phyloP scores from a whole-genome alignment of 2,329 filamentous ascomycete genomes.

The Blastomyces emzantsi region DNA sequence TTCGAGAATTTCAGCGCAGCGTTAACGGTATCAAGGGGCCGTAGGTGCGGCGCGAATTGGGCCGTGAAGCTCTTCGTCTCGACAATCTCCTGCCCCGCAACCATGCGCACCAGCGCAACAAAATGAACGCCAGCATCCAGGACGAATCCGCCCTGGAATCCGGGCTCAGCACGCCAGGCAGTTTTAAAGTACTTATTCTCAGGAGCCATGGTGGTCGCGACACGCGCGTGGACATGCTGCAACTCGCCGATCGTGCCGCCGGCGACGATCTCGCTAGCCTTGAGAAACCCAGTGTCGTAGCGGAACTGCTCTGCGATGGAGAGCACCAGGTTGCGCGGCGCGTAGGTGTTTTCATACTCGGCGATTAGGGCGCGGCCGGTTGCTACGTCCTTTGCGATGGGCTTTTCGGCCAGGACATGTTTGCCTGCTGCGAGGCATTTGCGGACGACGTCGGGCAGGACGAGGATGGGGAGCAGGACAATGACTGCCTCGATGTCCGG shows the following conservation, averaged over 20 bases:
- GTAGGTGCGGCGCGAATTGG: conserved; percentile 43
- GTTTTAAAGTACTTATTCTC: conserved; percentile 51
- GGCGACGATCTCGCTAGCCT: conserved; percentile 38
- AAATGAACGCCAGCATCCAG: conserved; percentile 52
- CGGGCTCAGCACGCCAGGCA: conserved; percentile 47
- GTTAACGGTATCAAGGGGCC: conserved; percentile 50
- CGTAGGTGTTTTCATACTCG: conserved; percentile 42
- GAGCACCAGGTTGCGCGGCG: conserved; percentile 34
- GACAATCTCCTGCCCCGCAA: conserved; percentile 40
- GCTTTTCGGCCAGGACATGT: conserved; percentile 50
- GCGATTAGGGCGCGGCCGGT: conserved; percentile 43
- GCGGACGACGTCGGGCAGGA: conserved; percentile 45
- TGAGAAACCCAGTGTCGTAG: conserved; percentile 41
- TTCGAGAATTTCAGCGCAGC: conserved; percentile 41
- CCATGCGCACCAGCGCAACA: conserved; percentile 42
- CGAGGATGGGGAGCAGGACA: conserved; percentile 45
- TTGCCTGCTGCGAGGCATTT: conserved; percentile 44
- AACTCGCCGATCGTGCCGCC: conserved; percentile 38
- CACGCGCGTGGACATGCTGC: conserved; percentile 42
- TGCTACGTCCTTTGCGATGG: conserved; percentile 47
- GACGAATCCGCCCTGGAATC: conserved; percentile 51
- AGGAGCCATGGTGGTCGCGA: conserved; percentile 37
- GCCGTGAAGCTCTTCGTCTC: conserved; percentile 41
- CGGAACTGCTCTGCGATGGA: conserved; percentile 51
- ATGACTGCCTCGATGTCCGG: conserved; percentile 44